Evolutionary conservation across 2,329 filamentous ascomycete species (phyloP).

Genomic region (Didymella glomerata): DNA sequence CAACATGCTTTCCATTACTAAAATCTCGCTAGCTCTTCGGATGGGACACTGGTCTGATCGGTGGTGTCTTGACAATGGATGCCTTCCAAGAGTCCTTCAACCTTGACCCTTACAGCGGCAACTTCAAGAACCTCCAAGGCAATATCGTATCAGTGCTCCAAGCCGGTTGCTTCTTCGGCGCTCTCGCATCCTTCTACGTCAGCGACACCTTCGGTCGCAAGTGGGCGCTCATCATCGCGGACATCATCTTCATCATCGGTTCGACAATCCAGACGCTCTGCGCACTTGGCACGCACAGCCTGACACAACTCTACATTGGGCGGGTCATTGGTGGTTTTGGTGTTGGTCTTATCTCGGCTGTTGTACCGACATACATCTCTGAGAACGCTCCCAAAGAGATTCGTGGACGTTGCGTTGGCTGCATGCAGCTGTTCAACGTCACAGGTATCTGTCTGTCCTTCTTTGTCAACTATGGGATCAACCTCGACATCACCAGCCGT

Average conservation of each 20-base stretch:
- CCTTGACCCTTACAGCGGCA: constrained; percentile 42
- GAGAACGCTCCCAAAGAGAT: constrained; percentile 57
- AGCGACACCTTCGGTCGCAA: constrained; percentile 55
- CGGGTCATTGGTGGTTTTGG: constrained; percentile 57
- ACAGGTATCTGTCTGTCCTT: constrained; percentile 60
- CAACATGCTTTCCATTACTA: not conserved
- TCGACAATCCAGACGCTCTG: constrained; percentile 54
- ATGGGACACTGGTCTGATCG: constrained; percentile 51
- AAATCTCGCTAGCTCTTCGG: constrained; percentile 39
- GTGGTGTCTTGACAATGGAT: constrained; percentile 55
- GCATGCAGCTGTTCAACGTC: constrained; percentile 54
- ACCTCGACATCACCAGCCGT: constrained; percentile 52
- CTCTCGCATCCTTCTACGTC: constrained; percentile 53
- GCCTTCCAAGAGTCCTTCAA: constrained; percentile 55
- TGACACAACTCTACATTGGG: constrained; percentile 54
- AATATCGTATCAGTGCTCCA: constrained; percentile 57
- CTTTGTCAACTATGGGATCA: constrained; percentile 63
- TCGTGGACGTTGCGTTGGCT: constrained; percentile 50
- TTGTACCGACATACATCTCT: constrained; percentile 57
- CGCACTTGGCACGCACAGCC: constrained; percentile 44
- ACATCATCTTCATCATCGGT: constrained; percentile 54
- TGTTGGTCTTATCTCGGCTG: constrained; percentile 54
- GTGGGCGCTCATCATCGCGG: constrained; percentile 53
- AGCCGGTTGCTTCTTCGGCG: constrained; percentile 57
- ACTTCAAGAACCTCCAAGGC: constrained; percentile 53